These are phyloP conservation scores for Datura wrightii DNA, from an alignment of 257 asterid genomes.

Conservation along the genomic window DNA sequence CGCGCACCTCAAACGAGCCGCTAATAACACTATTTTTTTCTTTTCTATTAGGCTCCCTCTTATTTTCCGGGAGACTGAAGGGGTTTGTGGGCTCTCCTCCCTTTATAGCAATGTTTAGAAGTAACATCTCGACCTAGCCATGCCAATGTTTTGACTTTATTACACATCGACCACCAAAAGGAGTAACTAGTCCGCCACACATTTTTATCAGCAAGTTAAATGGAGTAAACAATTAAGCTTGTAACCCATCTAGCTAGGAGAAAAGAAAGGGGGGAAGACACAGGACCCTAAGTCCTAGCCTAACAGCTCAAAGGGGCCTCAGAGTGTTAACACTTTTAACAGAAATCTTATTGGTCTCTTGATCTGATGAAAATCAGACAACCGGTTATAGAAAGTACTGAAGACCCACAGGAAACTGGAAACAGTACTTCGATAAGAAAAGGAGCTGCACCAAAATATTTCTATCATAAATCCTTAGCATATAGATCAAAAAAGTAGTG, in stretches of 20 bases:
- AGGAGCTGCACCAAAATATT: neutral
- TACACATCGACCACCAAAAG: neutral
- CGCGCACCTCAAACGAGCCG: neutral
- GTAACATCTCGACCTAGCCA: neutral
- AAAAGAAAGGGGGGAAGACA: neutral
- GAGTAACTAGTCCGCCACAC: neutral
- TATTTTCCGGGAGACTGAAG: neutral
- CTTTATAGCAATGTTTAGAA: neutral
- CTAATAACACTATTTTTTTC: neutral
- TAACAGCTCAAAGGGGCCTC: neutral
- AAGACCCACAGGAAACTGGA: neutral
- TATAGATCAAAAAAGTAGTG: neutral
- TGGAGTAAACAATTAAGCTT: neutral
- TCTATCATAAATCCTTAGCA: neutral
- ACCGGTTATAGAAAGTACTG: neutral
- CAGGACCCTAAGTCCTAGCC: neutral
- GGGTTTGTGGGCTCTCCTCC: neutral
- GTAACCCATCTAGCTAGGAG: neutral
- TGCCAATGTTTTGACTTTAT: neutral
- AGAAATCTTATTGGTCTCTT: neutral
- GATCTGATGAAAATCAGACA: neutral
- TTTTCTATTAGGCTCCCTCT: neutral
- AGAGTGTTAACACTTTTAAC: neutral
- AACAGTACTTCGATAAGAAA: neutral
- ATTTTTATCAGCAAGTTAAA: neutral